These are phyloP conservation scores for Arthrobotrys entomopaga DNA, from an alignment of 2,329 filamentous ascomycete genomes.

Conservation along the genomic window DNA sequence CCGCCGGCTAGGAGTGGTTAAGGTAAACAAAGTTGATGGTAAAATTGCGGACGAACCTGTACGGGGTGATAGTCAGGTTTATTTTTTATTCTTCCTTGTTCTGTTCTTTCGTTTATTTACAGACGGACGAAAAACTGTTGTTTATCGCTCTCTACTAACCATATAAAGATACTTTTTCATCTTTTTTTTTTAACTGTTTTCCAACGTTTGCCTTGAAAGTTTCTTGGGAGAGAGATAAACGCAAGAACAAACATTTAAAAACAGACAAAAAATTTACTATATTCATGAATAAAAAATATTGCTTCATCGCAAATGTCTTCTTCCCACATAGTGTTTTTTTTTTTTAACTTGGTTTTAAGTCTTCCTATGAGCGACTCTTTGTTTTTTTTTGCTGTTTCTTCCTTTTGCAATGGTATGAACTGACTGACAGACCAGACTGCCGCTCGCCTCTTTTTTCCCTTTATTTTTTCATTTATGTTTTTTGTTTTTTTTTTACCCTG, in stretches of 20 bases:
- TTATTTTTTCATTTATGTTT: background rate
- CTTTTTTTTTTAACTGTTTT: slow-evolving; percentile 1
- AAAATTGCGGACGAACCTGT: background rate
- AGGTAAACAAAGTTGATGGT: background rate
- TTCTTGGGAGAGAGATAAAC: too few relatives aligned
- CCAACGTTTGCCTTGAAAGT: background rate
- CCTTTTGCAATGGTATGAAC: slow-evolving; percentile 34
- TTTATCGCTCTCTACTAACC: background rate
- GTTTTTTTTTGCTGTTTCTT: background rate
- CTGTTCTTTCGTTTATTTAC: slow-evolving; percentile 43
- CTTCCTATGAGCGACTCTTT: slow-evolving; percentile 18
- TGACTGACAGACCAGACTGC: slow-evolving; percentile 21
- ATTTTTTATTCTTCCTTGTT: slow-evolving; percentile 29
- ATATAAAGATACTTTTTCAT: slow-evolving; percentile 19
- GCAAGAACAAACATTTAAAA: background rate
- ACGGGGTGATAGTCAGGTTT: background rate
- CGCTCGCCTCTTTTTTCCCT: slow-evolving; percentile 19
- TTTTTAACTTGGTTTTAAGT: slow-evolving; percentile 6
- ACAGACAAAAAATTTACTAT: slow-evolving; percentile 6
- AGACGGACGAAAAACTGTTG: background rate
- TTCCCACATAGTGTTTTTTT: too few relatives aligned
- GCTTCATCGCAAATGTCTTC: slow-evolving; percentile 5
- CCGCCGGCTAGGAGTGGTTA: slow-evolving; percentile 52
- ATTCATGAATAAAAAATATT: slow-evolving; percentile 21
- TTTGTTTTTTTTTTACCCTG: slow-evolving; percentile 18